Evolutionary conservation across 306 rosid genomes (phyloP), one percentile per base, ranked within the genome.

Genomic region (Begonia loranthoides): DNA sequence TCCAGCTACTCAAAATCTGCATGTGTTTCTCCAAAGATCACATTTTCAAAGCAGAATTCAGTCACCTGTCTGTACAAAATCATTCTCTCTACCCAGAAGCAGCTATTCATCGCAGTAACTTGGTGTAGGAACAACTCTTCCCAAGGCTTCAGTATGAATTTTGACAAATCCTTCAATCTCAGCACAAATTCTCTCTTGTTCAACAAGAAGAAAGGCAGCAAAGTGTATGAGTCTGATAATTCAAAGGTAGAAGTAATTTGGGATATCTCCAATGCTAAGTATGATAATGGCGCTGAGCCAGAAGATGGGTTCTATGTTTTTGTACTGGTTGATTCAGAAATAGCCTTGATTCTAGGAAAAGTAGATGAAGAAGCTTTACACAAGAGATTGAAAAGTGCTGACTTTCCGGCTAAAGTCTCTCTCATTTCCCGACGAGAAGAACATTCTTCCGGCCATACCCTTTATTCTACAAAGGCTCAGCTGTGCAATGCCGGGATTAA

Each of bases 221-320:
- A 76, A 41, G 24, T 68, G 28, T n/a, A 85, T 13, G 95, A 90
- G 59, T 68, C 67, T 5, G 54, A 64, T 2, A 65, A 56, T 2
- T 69, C 70, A 3, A 92, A 62, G 55, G 61, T 79, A 40, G 99
- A 86, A 54, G 57, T 92, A 28, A 67, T 76, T 10, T 92, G 88
- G 88, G 99, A 92, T 70, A 82, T 92, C 19, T 70, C 84, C 9
- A 73, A 56, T 63, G 94, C 96, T 0, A 79, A 64, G 45, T 92
- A 83, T 44, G 84, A 69, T 3, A 41, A 45, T 13, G 78, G 94
- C 7, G 84, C 99, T 1, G 99, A 92, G 52, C 99, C 99, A 9
- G 67, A 76, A 21, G 79, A 79, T 1, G 96, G 84, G 22, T 92
- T 72, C 15, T 76, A 70, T 54, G 36, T 92, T 5, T 13, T 77